Conservation (phyloP, 73 alveolate species). For the Urostyla sp. region DNA sequence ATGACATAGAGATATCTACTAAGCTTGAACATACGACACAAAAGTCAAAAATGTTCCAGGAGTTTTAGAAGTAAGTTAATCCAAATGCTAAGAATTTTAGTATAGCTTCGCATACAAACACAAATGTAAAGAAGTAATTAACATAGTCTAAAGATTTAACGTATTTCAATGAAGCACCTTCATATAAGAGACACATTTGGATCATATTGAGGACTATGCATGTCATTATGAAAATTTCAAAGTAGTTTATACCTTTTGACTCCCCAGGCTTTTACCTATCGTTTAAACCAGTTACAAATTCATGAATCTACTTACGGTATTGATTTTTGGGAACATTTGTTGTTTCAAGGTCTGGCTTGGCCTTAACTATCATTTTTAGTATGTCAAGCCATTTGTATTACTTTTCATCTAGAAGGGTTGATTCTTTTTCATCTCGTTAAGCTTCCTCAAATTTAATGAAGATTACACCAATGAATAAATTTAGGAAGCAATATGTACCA, state of each 20-base stretch:
- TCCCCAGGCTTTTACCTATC: too few relatives aligned
- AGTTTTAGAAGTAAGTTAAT: constrained; percentile 81
- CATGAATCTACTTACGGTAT: constrained; percentile 46
- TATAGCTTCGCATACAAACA: constrained; percentile 86
- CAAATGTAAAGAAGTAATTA: constrained; percentile 82
- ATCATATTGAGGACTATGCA: constrained; percentile 81
- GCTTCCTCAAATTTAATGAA: constrained; percentile 91
- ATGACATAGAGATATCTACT: constrained; percentile 81
- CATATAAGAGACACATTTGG: constrained; percentile 86
- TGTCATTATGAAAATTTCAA: constrained; percentile 81
- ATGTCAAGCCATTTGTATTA: constrained; percentile 80
- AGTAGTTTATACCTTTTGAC: not conserved
- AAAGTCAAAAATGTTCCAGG: constrained; percentile 95
- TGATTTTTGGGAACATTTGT: constrained; percentile 61
- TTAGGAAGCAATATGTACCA: constrained; percentile 87
- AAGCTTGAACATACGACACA: constrained; percentile 92
- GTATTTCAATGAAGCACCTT: constrained; percentile 73
- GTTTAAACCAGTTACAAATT: constrained; percentile 60
- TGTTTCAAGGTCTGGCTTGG: constrained; percentile 74
- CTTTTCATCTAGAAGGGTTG: constrained; percentile 51
- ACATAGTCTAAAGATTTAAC: constrained; percentile 57
- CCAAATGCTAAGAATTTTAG: constrained; percentile 92
- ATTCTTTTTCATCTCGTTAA: constrained; percentile 69
- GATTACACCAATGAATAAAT: constrained; percentile 96
- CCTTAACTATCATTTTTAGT: constrained; percentile 55